Evolutionary conservation across 129 eudicot species (phyloP).

Genomic region (carrot (Daucus carota)): DNA sequence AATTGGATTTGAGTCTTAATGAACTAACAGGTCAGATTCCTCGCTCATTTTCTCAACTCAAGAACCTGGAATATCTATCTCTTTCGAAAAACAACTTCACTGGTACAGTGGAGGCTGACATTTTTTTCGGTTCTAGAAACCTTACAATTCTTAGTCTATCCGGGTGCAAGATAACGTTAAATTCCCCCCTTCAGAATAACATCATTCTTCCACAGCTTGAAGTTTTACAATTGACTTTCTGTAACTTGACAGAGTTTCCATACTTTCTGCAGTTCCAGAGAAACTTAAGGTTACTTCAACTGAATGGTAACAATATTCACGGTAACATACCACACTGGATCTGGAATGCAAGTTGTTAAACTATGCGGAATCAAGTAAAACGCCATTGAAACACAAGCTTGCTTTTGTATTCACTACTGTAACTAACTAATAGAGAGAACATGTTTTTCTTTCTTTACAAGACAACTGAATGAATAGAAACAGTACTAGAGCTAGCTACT

Average conservation of each 20-base stretch:
- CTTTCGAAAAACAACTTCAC: slow-evolving; percentile 10
- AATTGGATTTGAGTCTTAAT: fast-evolving
- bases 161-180: slow-evolving; percentile 5
- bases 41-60: slow-evolving; percentile 16
- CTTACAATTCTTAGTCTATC: slow-evolving; percentile 5
- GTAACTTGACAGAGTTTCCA: slow-evolving; percentile 3
- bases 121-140: slow-evolving; percentile 8
- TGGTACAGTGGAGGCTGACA: slow-evolving; percentile 15
- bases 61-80: neutral
- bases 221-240: neutral
- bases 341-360: neutral
- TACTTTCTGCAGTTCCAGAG: neutral
- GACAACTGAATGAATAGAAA: too few relatives aligned
- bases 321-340: slow-evolving; percentile 2
- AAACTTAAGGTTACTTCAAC: neutral
- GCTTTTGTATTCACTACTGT: too few relatives aligned
- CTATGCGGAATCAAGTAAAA: too few relatives aligned
- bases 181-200: slow-evolving; percentile 7
- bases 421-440: too few relatives aligned
- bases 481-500: too few relatives aligned
- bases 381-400: too few relatives aligned
- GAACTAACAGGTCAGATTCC: slow-evolving; percentile 21
- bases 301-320: neutral
- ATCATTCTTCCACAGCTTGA: neutral
- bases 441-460: too few relatives aligned